These are phyloP conservation scores for Aspergillus pseudoglaucus DNA, from an alignment of 2,329 filamentous ascomycete species.

Conservation along the genomic window DNA sequence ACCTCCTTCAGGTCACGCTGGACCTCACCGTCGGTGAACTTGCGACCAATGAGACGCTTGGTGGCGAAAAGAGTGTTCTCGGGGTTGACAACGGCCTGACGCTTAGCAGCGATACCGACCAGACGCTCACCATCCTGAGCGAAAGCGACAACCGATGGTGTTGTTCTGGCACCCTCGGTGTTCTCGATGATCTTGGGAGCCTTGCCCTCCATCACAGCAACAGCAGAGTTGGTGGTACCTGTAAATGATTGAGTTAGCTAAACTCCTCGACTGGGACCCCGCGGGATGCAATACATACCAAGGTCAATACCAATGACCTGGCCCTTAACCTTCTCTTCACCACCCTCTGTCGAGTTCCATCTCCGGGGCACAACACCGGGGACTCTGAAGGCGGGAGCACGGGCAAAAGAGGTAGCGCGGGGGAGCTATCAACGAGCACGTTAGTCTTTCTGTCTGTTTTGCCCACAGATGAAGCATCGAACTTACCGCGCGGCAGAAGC, in stretches of 20 bases:
- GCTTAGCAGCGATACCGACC: slow-evolving; percentile 95
- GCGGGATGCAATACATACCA: slow-evolving; percentile 51
- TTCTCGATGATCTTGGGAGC: slow-evolving; percentile 94
- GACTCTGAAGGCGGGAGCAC: slow-evolving; percentile 62
- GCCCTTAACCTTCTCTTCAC: slow-evolving; percentile 79
- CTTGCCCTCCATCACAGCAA: slow-evolving; percentile 97
- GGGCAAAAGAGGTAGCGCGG: slow-evolving; percentile 64
- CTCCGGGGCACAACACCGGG: slow-evolving; percentile 65
- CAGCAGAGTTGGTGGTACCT: slow-evolving; percentile 94
- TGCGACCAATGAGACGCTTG: slow-evolving; percentile 96
- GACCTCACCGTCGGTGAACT: slow-evolving; percentile 88
- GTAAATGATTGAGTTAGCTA: slow-evolving; percentile 12
- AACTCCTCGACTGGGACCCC: background rate
- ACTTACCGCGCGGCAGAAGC: slow-evolving; percentile 70
- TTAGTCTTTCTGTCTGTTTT: slow-evolving; percentile 3
- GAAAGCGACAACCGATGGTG: slow-evolving; percentile 91
- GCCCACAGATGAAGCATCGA: slow-evolving; percentile 1
- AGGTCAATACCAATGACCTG: slow-evolving; percentile 97
- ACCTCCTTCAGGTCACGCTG: slow-evolving; percentile 97
- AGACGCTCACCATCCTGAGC: slow-evolving; percentile 91
- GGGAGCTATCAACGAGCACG: slow-evolving; percentile 55
- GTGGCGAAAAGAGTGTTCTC: slow-evolving; percentile 98
- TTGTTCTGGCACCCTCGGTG: slow-evolving; percentile 86
- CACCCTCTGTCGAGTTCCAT: slow-evolving; percentile 48
- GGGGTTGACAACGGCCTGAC: slow-evolving; percentile 95